Evolutionary conservation across 2,329 filamentous ascomycete genomes (phyloP).

Genomic region (Colletotrichum endophyticum): DNA sequence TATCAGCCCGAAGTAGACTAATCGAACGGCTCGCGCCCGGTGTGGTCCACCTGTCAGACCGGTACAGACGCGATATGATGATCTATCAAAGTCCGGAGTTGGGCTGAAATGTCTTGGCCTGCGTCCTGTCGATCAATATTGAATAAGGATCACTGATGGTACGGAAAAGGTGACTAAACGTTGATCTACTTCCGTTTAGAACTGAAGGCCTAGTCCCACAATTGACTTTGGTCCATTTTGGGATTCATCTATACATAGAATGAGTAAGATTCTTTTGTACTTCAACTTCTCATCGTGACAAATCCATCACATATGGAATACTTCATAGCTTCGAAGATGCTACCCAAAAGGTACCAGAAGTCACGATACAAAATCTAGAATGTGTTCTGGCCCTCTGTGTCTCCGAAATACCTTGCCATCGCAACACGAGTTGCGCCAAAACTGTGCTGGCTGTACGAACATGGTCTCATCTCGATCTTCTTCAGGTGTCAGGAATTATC

Average conservation of each 20-base stretch:
- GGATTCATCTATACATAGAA: not conserved
- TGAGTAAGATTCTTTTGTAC: not conserved
- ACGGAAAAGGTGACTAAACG: not conserved
- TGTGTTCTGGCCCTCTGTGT: accelerated
- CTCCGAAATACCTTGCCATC: accelerated
- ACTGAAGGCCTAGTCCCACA: not conserved
- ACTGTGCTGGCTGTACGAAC: not conserved
- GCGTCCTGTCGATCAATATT: not conserved
- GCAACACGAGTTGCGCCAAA: not conserved
- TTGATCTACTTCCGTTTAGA: not conserved
- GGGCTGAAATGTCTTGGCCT: not conserved
- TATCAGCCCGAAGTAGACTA: not conserved
- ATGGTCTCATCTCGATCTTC: not conserved
- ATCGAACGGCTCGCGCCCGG: not conserved
- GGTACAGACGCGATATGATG: not conserved
- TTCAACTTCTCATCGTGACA: not conserved
- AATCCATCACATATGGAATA: not conserved
- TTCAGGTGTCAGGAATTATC: not conserved
- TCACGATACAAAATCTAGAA: not conserved
- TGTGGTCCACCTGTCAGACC: not conserved
- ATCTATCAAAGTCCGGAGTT: not conserved
- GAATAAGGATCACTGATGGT: not conserved
- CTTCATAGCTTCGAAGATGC: not conserved
- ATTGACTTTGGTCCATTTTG: not conserved
- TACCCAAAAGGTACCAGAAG: not conserved